Conservation (phyloP, 441 rosid genomes). For the Populus trichocarpa region DNA sequence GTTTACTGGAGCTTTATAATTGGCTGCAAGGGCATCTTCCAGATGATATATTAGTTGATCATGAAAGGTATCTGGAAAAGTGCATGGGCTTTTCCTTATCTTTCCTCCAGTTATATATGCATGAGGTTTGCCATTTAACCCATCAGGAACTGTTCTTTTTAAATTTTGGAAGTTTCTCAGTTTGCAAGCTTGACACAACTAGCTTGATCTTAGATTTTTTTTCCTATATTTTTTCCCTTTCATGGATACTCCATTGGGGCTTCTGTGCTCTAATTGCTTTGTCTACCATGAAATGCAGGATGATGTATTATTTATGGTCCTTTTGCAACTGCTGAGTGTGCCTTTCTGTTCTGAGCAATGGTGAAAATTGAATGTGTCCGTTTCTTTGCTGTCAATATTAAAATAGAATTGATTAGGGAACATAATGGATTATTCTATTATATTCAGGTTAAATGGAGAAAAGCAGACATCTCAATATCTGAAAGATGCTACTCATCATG, state of each 20-base stretch:
- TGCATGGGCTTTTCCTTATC: conserved; percentile 48
- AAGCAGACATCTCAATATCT: conserved; percentile 29
- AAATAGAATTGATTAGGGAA: conserved; percentile 7
- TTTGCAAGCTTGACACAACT: background rate
- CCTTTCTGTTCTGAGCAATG: conserved; percentile 34
- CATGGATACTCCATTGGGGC: background rate
- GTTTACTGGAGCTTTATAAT: conserved; percentile 46
- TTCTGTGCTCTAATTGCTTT: conserved; percentile 13
- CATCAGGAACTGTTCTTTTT: background rate
- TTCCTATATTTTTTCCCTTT: background rate
- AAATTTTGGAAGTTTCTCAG: background rate
- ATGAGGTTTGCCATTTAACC: conserved; percentile 54
- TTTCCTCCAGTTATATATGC: conserved; percentile 62
- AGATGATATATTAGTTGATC: conserved; percentile 21
- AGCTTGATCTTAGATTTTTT: background rate
- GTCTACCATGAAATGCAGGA: conserved; percentile 49
- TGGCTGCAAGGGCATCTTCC: conserved; percentile 63
- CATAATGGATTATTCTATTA: conserved; percentile 14
- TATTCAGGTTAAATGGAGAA: conserved; percentile 41
- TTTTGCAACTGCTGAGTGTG: conserved; percentile 50
- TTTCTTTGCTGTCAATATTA: conserved; percentile 18
- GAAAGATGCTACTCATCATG: conserved; percentile 34
- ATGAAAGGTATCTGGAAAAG: conserved; percentile 39
- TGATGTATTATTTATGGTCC: conserved; percentile 76
- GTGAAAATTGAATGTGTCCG: conserved; percentile 37